Evolutionary conservation across 192 early-diverging fungal species (phyloP), one percentile per base, ranked within the genome.

Genomic region (Cladochytrium replicatum): DNA sequence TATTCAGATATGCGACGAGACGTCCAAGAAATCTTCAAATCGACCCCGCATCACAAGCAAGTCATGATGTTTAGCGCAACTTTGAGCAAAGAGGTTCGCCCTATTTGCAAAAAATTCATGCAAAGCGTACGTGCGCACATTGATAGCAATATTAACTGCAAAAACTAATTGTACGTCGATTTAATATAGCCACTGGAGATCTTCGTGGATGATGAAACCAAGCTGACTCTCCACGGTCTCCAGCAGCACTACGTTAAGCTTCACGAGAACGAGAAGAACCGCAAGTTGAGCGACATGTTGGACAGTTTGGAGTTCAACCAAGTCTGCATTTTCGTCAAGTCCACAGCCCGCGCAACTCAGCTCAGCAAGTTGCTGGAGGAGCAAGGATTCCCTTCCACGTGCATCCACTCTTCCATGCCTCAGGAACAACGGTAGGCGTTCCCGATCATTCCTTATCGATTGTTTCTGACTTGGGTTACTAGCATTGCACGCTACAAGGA

Each of bases 1-100:
- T n/a, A n/a, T n/a, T 6, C 50, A 96, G 93, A 95, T 56, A 97
- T 97, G 94, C 87, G 94, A 50, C 77, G 85, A 44, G 89, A 94
- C 69, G 86, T 97, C 7, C 94, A 97, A 61, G 88, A 93, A 23
- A 95, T 97, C 45, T 97, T 97, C 84, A 69, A 80, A 25, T 71
- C 84, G 9, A 95, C 91, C 1, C 91, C 91, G 21, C 91, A 91
- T 71, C 82, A 85, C 72, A 97, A 97, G 77, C 94, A 97, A 65
- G 94, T 97, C 39, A 89, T 97, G 83, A 97, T 97, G 94, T 97
- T 90, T 69, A 87, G 82, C 38, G 94, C 94, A 4, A 97, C 94
- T 26, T 67, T 97, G 44, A 81, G 75, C 75, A 90, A 93, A 73
- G 92, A 95, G 47, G 85, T 89, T 48, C 82, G 88, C 23, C 82